Evolutionary conservation across 2,329 filamentous ascomycete genomes (phyloP), one percentile per base, ranked within the genome.

Genomic region (Zymoseptoria pseudotritici): DNA sequence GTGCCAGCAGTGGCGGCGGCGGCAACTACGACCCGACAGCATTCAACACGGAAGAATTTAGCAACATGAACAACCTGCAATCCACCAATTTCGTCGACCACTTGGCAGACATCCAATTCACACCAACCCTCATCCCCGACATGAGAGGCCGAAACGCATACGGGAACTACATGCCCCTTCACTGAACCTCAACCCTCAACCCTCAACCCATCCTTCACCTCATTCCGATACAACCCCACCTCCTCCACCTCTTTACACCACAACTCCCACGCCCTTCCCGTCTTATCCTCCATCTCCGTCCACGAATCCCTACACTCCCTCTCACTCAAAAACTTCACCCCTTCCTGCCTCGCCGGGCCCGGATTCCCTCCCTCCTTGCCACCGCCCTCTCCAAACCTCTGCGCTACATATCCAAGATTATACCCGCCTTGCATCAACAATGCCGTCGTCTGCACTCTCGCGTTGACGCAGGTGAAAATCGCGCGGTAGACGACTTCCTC

Each of bases 401-500:
- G 67, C 1, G 63, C 75, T 0, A 78, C 64, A 26, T 75, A 72
- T 4, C 75, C 74, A 53, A 77, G 69, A 26, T 79, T 71, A 7
- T 69, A 71, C 22, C 71, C 67, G 1, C 73, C 73, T 54, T 73
- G 72, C 67, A 74, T 66, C 31, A 72, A 52, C 65, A 72, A 20
- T 2, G 76, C 75, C 1, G 70, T 69, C 1, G 73, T 77, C 60
- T 79, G 77, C 7, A 74, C 68, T 54, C 73, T 71, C 1, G 78
- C 77, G 49, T 74, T 74, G 3, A 63, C 61, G 56, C 66, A 69
- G 1, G 76, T 78, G 63, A 76, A 79, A 20, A 79, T 74, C 1
- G 77, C 74, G 57, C 77, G 74, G 61, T 74, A 78, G 0, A 80
- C 78, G 0, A 73, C 76, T 63, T 78, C 76, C 64, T 78, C 74